Conservation (phyloP, 371 early-diverging fungal genomes). For the Capillidium heterosporum region DNA sequence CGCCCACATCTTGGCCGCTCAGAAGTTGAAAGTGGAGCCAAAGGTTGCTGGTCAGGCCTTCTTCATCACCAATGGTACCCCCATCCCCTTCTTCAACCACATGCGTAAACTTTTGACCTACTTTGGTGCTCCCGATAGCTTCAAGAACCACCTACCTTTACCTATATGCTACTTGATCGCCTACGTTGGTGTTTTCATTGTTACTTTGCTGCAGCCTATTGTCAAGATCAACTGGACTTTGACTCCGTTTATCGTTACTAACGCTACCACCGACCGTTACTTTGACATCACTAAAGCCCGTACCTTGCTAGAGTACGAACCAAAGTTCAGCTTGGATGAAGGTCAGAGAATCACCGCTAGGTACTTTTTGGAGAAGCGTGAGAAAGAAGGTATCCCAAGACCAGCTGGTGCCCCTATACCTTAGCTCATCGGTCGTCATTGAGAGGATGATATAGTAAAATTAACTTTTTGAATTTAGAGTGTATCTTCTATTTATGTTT, state of each 20-base stretch:
- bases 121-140: constrained; percentile 23
- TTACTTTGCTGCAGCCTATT: background rate
- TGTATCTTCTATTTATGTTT: too few relatives aligned
- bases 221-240: constrained; percentile 20
- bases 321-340: constrained; percentile 49
- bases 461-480: too few relatives aligned
- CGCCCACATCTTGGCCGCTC: constrained; percentile 75
- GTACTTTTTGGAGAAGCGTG: constrained; percentile 1
- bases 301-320: constrained; percentile 54
- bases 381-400: constrained; percentile 12
- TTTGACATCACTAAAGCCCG: constrained; percentile 66
- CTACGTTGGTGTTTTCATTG: constrained; percentile 22
- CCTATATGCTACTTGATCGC: constrained; percentile 27
- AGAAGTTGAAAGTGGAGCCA: constrained; percentile 34
- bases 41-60: constrained; percentile 40
- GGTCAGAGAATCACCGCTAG: constrained; percentile 15
- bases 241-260: constrained; percentile 40
- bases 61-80: constrained; percentile 82
- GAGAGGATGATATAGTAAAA: too few relatives aligned
- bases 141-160: constrained; percentile 21
- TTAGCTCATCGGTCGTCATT: too few relatives aligned
- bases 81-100: constrained; percentile 86
- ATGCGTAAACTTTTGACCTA: constrained; percentile 40
- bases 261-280: constrained; percentile 56
- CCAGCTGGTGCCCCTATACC: constrained; percentile 28